Evolutionary conservation across 2,329 filamentous ascomycete genomes (phyloP), one percentile per base, ranked within the genome.

Genomic region (Hypomyces perniciosus): DNA sequence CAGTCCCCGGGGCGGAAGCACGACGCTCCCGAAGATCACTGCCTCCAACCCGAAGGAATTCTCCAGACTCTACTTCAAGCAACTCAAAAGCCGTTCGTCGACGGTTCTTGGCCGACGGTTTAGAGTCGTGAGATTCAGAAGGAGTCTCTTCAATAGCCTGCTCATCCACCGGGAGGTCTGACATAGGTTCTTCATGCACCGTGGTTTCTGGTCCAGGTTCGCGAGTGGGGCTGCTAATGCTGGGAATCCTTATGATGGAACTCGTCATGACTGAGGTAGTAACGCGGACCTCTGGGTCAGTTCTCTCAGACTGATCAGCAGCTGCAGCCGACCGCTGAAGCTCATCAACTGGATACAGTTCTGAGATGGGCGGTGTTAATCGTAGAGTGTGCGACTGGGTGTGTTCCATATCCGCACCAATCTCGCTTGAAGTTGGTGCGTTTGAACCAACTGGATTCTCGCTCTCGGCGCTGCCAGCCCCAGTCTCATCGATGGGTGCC

Each of bases 321-420:
- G 3, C 12, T 35, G 8, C 33, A 35, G 12, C 33, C 12, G 33
- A 35, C 33, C 12, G 33, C 33, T 35, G 2, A 35, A 12, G 12
- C 12, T 35, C 33, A 35, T 3, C 8, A 12, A 3, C 20, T 20
- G 20, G 20, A 20, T 20, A 20, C 20, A 20, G 42, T 41, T 42
- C 48, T 8, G 48, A 42, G n/a, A 27, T 10, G 27, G 48, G 44
- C 2, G 48, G 44, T 8, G 48, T 46, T 6, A 31, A 27, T 13
- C 42, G 48, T 42, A 40, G 37, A 8, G 37, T 26, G n/a, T 50
- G 48, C 27, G 48, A 45, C 26, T 50, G 48, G 35, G 34, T 37
- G 5, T 29, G n/a, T 27, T 48, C 44, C 13, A 44, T 29, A 34
- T 44, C 31, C n/a, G 35, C 27, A 5, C 8, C 45, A 12, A n/a